Evolutionary conservation across 2,329 filamentous ascomycete species (phyloP), one percentile per base, ranked within the genome.

Genomic region (Colletotrichum endophyticum): DNA sequence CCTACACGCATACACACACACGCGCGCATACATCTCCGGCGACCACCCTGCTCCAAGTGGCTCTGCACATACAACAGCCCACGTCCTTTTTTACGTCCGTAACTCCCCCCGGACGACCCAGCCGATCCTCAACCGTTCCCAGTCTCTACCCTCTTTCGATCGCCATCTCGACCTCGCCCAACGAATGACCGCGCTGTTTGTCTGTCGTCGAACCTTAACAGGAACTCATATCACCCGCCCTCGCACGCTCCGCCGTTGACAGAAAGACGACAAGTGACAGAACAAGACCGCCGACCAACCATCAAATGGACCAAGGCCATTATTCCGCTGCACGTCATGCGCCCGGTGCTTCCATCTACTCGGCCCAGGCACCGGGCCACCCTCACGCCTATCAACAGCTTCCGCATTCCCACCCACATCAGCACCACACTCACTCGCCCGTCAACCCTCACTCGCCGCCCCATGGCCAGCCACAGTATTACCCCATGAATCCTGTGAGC

Each of bases 291-390:
- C 27, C 70, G 25, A 64, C 59, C 70, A 73, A 69, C 70, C 70
- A 49, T 49, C 70, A 73, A 57, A 77, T 77, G 75, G 66, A 77
- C 49, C 66, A 73, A 70, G 61, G 49, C 28, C 59, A 77, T 66
- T 75, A 77, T 75, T 62, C 66, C 49, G 75, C 72, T 77, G 75
- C 75, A 77, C 66, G 72, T 77, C 75, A 77, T 77, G 75, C 72
- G 32, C 63, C 57, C 44, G 73, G 44, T 64, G 63, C 64, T 70
- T 64, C 70, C 32, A n/a, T 68, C 39, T 76, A 76, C 70, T 63
- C 70, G 70, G 39, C 44, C 27, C 73, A 75, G 44, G 70, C 56
- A 39, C 22, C 72, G 27, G 70, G 61, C 22, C 73, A 76, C 64
- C 28, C 57, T n/a, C 70, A 76, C 59, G 39, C 64, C 22, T 66